Evolutionary conservation across 176 grass and related monocot genomes (phyloP).

Genomic region (Eragrostis nindensis): DNA sequence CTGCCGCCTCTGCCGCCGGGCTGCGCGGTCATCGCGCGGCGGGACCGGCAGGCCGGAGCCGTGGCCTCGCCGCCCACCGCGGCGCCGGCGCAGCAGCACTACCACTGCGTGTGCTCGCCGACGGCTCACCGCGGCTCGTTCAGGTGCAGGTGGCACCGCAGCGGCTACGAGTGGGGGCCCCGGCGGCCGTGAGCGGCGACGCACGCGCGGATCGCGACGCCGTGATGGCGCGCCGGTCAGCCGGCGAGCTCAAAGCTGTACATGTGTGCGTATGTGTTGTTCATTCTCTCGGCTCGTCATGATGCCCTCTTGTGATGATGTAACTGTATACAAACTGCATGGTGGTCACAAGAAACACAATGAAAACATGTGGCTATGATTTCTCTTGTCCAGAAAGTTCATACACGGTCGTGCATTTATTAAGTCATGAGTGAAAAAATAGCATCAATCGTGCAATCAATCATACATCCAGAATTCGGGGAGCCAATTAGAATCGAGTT

Average conservation of each 20-base stretch:
- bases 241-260: not conserved
- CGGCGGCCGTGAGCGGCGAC: not conserved
- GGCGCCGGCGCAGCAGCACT: not conserved
- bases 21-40: slow-evolving; percentile 26
- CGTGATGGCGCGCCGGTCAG: too few relatives aligned
- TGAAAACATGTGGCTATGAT: not conserved
- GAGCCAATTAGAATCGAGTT: slow-evolving; percentile 15
- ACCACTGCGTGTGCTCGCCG: slow-evolving; percentile 61
- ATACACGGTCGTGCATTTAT: slow-evolving; percentile 1
- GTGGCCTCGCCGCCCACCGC: not conserved
- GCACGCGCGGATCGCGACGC: not conserved
- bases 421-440: slow-evolving; percentile 25
- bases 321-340: slow-evolving; percentile 19
- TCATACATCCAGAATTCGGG: too few relatives aligned
- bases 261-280: too few relatives aligned
- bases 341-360: not conserved
- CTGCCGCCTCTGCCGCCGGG: slow-evolving; percentile 55
- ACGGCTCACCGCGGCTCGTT: slow-evolving; percentile 70
- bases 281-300: not conserved
- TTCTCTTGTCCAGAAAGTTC: slow-evolving; percentile 18
- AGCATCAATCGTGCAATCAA: slow-evolving; percentile 28
- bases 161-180: slow-evolving; percentile 42
- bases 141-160: slow-evolving; percentile 71
- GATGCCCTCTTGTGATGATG: slow-evolving; percentile 1
- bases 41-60: not conserved